Evolutionary conservation across 768 basidiomycete species (phyloP).

Genomic region (Asterophora parasitica): DNA sequence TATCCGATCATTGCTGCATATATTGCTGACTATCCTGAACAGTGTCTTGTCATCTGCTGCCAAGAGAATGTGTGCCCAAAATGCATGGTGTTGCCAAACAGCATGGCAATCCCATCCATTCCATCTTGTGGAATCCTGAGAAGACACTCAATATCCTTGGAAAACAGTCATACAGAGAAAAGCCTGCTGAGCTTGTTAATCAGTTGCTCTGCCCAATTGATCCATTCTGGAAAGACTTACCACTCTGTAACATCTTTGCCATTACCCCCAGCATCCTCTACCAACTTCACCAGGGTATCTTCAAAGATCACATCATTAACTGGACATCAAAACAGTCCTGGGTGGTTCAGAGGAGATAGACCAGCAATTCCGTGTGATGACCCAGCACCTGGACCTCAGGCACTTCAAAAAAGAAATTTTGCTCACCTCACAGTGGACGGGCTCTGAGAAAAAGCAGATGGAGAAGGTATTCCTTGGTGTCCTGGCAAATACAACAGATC

Average conservation of each 20-base stretch:
- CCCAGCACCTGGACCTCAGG: not conserved
- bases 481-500: conserved; percentile 27
- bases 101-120: not conserved
- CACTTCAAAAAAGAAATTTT: not conserved
- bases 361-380: not conserved
- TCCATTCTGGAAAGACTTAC: conserved; percentile 13
- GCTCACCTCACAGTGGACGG: too few relatives aligned
- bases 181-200: conserved; percentile 7
- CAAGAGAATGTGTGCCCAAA: conserved; percentile 23
- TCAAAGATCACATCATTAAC: not conserved
- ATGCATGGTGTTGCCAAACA: conserved; percentile 17
- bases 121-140: not conserved
- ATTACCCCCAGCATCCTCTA: conserved; percentile 32
- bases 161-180: not conserved
- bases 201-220: conserved; percentile 11
- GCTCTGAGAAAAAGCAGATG: too few relatives aligned
- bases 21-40: conserved; percentile 24
- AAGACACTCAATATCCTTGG: not conserved
- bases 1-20: conserved; percentile 27
- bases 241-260: conserved; percentile 37
- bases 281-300: not conserved
- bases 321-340: not conserved
- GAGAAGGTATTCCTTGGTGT: conserved; percentile 7
- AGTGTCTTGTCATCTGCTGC: conserved; percentile 28
- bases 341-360: not conserved